Base-by-base conservation (phyloP, 306 rosid species). In the Sechiopsis laciniata region DNA sequence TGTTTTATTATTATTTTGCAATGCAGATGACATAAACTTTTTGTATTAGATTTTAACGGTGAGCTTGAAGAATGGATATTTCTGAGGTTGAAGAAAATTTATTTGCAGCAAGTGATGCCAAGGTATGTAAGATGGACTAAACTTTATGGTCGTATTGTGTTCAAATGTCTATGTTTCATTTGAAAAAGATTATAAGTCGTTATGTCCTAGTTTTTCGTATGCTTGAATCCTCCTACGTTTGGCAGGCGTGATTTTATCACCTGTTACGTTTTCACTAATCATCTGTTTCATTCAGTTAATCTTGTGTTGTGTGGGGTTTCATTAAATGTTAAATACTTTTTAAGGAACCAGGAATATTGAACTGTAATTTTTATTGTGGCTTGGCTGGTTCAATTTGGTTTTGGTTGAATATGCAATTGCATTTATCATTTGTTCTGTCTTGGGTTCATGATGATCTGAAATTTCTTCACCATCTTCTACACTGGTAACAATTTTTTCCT, bases 61-160 rank as follows among this genome's bases (percentile, higher is more conserved):
- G 78, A 64, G 72, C 78, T 78, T 48, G 74, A 81, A 83, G 70
- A 58, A 94, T 94, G 99, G 96, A 94, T 80, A 72, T 81, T 74
- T 32, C 68, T 0, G 97, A 87, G 82, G 88, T 87, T 57, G 96
- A 94, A 80, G 99, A 91, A 78, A 91, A 80, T 83, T 71, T 87
- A 60, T 86, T 91, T 74, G 87, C 92, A 8, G 83, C 87, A 71
- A 83, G 88, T 77, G 99, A 91, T 77, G 97, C 97, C 71, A 95
- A 42, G 48, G 48, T 42, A 42, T 42, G 11, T 42, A 42, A 2
- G 9, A 42, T 42, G 48, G 48, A 42, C 10, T 42, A 0, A 42
- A 7, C 48, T 42, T 9, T 37, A 37, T 1, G 45, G 8, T 37
- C 45, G 1, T 37, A 37, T 37, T 37, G 45, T 37, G 7, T 37